Evolutionary conservation across 306 rosid species (phyloP), one percentile per base, ranked within the genome.

Genomic region (Phaseolus lunatus): DNA sequence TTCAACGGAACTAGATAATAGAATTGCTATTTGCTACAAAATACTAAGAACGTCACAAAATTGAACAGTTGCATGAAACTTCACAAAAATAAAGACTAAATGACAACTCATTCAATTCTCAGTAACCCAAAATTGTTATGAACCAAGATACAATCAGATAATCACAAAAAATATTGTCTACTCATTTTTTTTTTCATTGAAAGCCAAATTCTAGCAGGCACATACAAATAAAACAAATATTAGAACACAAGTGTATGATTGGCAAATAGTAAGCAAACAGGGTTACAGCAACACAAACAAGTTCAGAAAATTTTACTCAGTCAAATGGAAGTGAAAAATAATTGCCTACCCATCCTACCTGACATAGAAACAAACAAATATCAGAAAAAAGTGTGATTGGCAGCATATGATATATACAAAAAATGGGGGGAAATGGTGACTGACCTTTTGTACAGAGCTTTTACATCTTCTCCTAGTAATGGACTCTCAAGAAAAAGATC

Each of bases 401-500:
- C 19, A 43, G 44, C 16, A 59, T 52, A 37, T 10, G 18, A 26
- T 27, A 57, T 20, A 3, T 31, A 5, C 35, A 31, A 9, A 63
- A 84, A 80, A 20, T 37, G 48, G 57, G 54, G 3, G 37, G 54
- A 50, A 61, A 59, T 59, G 59, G 27, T 47, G 37, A 80, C 92
- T 52, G 20, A 95, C 98, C 98, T 92, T 84, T 54, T 95, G 75
- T 92, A 89, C 69, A 92, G 79, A 82, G 87, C 85, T 82, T 82
- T 88, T 47, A 95, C 81, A 69, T 90, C 92, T 79, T 86, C 92
- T 29, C 86, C 74, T 39, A 95, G 67, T 52, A 35, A 20, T 2
- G 85, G 81, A 79, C 88, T 85, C 63, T 89, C 96, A 22, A 95
- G 82, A 83, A 95, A 95, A 27, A 20, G 12, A 86, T 95, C 98